Base-by-base conservation (phyloP, 2,329 filamentous ascomycete species). In the Boeremia lycopersici region DNA sequence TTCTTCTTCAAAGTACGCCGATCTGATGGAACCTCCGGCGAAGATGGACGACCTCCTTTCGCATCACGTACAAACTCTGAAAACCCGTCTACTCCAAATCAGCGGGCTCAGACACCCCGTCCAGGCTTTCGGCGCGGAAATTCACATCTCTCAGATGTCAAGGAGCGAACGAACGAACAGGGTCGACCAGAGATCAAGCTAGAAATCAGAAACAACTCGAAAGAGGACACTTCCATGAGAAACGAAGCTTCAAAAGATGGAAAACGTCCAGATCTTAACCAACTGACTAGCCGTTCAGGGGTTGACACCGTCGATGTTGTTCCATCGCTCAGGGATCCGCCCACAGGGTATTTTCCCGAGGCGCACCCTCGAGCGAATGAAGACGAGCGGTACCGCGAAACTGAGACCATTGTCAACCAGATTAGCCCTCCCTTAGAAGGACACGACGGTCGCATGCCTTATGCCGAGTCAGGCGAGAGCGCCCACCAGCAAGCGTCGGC, bases 1-100 rank as follows among this genome's bases (percentile, higher is more conserved):
- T 75, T 74, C 47, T 75, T 72, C 56, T 74, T 74, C 63, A 74
- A 70, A 52, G 71, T 70, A 0, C 68, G 72, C 13, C 63, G 65
- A 25, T 63, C 65, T 4, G 59, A 67, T 11, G 64, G 59, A 2
- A 34, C 55, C 4, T 59, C 40, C 10, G 62, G 29, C 13, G 65
- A 68, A 19, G 64, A 61, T 9, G 63, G 65, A 23, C 59, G 69
- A 30, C 70, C 72, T 2, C 45, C 63, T 4, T 62, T 69, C 11
- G 57, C 60, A 33, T 61, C 63, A 26, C 65, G 69, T 17, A 60
- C 48, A 28, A 65, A 62, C 6, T 73, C 70, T 1, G 69, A 70
- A 23, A 53, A 33, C 7, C 59, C 61, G 1, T 54, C 39, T 2
- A 53, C 53, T 3, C 56, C 57, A 1, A 52, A 62, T 6, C 53